phyloP scores from a whole-genome alignment of 2,329 filamentous ascomycete species.

The Penicillium sp. region DNA sequence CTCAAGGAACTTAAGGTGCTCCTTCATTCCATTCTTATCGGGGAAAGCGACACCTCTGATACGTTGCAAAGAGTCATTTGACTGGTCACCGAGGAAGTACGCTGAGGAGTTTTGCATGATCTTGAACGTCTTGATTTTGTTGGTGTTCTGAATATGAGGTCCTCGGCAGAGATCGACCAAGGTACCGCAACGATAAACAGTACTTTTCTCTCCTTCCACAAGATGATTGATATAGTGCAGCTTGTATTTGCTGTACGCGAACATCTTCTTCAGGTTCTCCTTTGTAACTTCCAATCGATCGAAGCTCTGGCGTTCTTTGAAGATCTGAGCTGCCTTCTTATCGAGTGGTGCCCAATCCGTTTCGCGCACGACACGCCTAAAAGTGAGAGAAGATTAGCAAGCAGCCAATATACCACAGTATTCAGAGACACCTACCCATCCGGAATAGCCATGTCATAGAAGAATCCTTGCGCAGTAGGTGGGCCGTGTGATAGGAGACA shows the following conservation, averaged over 20 bases:
- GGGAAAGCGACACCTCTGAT: conserved; percentile 97
- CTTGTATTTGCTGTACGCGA: conserved; percentile 97
- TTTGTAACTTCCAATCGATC: conserved; percentile 86
- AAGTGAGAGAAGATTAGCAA: conserved; percentile 2
- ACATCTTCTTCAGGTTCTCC: conserved; percentile 90
- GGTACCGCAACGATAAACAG: conserved; percentile 89
- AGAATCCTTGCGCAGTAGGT: conserved; percentile 86
- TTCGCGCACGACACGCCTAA: conserved; percentile 62
- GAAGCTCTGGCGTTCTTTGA: conserved; percentile 96
- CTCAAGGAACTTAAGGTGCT: conserved; percentile 91
- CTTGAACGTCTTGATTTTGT: conserved; percentile 89
- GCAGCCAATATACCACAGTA: not conserved
- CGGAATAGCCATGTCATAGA: conserved; percentile 90
- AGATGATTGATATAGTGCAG: conserved; percentile 94
- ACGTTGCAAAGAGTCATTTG: conserved; percentile 91
- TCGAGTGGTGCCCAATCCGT: conserved; percentile 83
- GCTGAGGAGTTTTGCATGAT: conserved; percentile 83
- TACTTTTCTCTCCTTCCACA: conserved; percentile 86
- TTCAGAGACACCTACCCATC: conserved; percentile 47
- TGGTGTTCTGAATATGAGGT: conserved; percentile 89
- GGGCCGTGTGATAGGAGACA: conserved; percentile 93
- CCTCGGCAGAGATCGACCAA: conserved; percentile 94
- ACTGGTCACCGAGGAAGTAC: conserved; percentile 91
- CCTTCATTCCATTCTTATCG: conserved; percentile 89
- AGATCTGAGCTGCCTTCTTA: conserved; percentile 72